A percentile compares a stretch with the other conserved stretches of the same genome.
phyloP scores from a whole-genome alignment of 768 basidiomycete genomes.

The Mycena crocata region DNA sequence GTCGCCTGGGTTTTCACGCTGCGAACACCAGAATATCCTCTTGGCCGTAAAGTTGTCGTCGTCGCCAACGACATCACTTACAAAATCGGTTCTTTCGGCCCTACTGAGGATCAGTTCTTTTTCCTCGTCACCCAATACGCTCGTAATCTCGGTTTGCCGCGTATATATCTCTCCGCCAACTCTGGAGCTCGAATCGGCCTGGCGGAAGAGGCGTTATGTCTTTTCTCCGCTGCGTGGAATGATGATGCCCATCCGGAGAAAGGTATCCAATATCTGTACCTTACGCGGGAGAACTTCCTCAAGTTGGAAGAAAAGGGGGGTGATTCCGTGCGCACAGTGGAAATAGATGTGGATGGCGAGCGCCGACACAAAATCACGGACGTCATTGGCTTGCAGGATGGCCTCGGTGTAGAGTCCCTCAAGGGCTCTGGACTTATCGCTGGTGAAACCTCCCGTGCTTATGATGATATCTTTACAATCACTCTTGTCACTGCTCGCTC shows the following conservation, averaged over 20 bases:
- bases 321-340: constrained; percentile 80
- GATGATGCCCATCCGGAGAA: constrained; percentile 88
- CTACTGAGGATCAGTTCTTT: constrained; percentile 96
- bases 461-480: constrained; percentile 99
- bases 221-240: constrained; percentile 95
- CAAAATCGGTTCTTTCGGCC: constrained; percentile 98
- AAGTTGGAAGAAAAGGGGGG: constrained; percentile 90
- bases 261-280: constrained; percentile 95
- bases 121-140: constrained; percentile 95
- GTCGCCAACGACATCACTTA: constrained; percentile 99
- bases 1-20: constrained; percentile 97
- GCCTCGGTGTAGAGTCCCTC: constrained; percentile 95
- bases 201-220: constrained; percentile 88
- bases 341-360: constrained; percentile 90
- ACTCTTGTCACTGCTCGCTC: constrained; percentile 98
- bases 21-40: constrained; percentile 90
- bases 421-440: constrained; percentile 98
- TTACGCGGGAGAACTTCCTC: constrained; percentile 91
- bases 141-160: constrained; percentile 86
- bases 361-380: constrained; percentile 94
- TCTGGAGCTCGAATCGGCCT: constrained; percentile 97
- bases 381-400: constrained; percentile 97
- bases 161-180: constrained; percentile 98
- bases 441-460: constrained; percentile 97
- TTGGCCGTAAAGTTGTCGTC: constrained; percentile 88